Evolutionary conservation across 75 land plant species (phyloP), one percentile per base, ranked within the genome.

Genomic region (Ceratopteris richardii): DNA sequence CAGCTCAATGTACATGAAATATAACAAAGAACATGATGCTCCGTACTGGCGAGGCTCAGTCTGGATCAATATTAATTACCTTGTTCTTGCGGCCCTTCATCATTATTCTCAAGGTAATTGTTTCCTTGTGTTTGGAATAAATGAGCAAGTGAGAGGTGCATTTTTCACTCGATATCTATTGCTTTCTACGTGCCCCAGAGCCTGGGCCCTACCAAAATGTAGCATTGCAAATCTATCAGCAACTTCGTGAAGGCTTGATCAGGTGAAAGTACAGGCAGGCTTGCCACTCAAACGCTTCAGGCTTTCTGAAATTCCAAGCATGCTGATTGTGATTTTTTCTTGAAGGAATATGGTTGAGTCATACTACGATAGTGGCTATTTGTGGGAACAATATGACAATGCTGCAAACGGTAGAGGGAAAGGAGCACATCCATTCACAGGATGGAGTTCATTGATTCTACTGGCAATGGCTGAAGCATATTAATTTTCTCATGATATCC

Each of bases 1-100:
- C 60, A 95, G 99, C 67, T 84, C 99, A 10, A 31, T 95, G n/a
- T 95, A 90, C 77, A 90, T 86, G 91, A 78, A 87, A 58, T 80
- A 64, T 55, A 95, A 95, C 75, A 95, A 97, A 26, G 93, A 95
- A 77, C 97, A 95, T 75, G 99, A 95, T 54, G 77, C 99, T 53
- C 99, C 99, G 2, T 95, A 95, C 55, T 95, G 99, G 99, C 77
- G 99, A 61, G 99, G 99, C 48, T 82, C 92, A 40, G 80, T 95
- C 60, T 95, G 99, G 99, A 95, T 95, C 66, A 95, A 95, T 71
- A 78, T 90, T 72, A 95, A 95, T 44, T 95, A 90, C 60, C 65
- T 82, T 67, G 75, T 82, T 58, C 97, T 95, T 48, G 80, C 93
- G 23, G 69, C 97, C 13, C 89, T 95, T 24, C 62, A 84, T 50